A percentile compares a stretch with the other conserved stretches of the same genome.
Conservation (phyloP, 108 stramenopile species). For the Aureococcus anophagefferens region DNA sequence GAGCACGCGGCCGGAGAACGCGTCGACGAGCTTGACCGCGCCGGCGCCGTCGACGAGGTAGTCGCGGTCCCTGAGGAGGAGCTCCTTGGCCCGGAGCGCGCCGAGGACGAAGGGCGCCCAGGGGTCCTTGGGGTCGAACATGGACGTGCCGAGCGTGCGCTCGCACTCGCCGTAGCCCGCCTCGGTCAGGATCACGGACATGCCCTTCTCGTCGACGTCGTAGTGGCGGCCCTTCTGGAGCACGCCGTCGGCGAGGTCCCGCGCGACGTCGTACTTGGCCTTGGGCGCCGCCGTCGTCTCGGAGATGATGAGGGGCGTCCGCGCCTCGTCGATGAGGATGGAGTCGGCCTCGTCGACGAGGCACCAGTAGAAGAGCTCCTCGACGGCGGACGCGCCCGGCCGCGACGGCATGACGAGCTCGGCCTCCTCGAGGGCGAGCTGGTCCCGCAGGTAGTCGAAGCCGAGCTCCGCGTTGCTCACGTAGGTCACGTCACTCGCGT, state of each 20-base stretch:
- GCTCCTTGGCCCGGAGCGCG: slow-evolving; percentile 82
- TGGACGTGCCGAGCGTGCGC: slow-evolving; percentile 57
- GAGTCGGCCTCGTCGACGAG: slow-evolving; percentile 93
- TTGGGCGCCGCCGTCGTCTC: slow-evolving; percentile 43
- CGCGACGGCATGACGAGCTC: background rate
- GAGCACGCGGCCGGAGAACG: slow-evolving; percentile 85
- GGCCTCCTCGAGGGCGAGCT: slow-evolving; percentile 35
- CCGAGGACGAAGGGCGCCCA: slow-evolving; percentile 82
- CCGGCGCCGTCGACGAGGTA: slow-evolving; percentile 55
- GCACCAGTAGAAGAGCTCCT: slow-evolving; percentile 30
- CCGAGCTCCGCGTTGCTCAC: slow-evolving; percentile 88
- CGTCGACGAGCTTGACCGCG: slow-evolving; percentile 73
- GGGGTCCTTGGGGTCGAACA: slow-evolving; percentile 69
- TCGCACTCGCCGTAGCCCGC: slow-evolving; percentile 75
- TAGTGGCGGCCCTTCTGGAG: slow-evolving; percentile 68
- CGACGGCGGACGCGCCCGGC: slow-evolving; percentile 36
- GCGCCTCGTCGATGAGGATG: slow-evolving; percentile 86
- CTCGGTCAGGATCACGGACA: slow-evolving; percentile 70
- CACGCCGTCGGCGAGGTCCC: slow-evolving; percentile 64
- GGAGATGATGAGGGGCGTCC: slow-evolving; percentile 88
- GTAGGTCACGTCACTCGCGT: slow-evolving; percentile 84
- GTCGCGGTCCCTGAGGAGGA: slow-evolving; percentile 76
- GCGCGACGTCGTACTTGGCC: slow-evolving; percentile 67
- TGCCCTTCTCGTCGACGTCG: slow-evolving; percentile 79
- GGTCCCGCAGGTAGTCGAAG: slow-evolving; percentile 87